Percentiles rank a stretch among this genome's conserved stretches.
These are phyloP conservation scores for Chrysoporthe puriensis DNA, from an alignment of 2,329 filamentous ascomycete genomes.

Conservation along the genomic window DNA sequence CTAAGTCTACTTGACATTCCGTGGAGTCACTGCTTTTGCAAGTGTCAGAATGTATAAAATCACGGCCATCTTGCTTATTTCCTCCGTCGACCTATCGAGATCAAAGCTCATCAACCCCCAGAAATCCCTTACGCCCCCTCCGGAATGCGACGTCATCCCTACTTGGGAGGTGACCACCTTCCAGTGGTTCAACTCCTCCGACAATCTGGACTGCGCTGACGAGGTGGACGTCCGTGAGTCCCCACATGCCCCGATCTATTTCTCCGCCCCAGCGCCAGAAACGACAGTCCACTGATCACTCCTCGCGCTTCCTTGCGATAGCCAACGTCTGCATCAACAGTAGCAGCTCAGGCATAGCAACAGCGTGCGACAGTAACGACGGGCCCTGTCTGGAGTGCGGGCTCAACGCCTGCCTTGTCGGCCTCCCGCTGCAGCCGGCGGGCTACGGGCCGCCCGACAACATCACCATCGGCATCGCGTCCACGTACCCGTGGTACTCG, in stretches of 20 bases:
- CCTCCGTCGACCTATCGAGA: neutral
- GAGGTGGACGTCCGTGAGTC: slow-evolving; percentile 9
- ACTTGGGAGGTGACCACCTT: slow-evolving; percentile 20
- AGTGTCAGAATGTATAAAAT: neutral
- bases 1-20: too few relatives aligned
- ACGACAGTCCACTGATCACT: too few relatives aligned
- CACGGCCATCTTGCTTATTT: neutral
- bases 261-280: neutral
- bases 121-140: slow-evolving; percentile 12
- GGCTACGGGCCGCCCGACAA: slow-evolving; percentile 22
- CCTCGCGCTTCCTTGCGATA: neutral
- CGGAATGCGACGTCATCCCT: slow-evolving; percentile 24
- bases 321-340: slow-evolving; percentile 22
- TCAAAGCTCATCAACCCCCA: slow-evolving; percentile 1
- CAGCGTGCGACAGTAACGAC: slow-evolving; percentile 17
- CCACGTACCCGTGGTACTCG: slow-evolving; percentile 11
- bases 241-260: too few relatives aligned
- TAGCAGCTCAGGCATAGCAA: neutral
- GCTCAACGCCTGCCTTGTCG: slow-evolving; percentile 9
- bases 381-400: slow-evolving; percentile 20
- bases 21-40: neutral
- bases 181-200: slow-evolving; percentile 18
- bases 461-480: slow-evolving; percentile 14
- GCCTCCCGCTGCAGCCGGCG: slow-evolving; percentile 23
- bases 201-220: slow-evolving; percentile 19